Evolutionary conservation across 495 filamentous ascomycete species (phyloP).

Genomic region (Penicillium alfredii): DNA sequence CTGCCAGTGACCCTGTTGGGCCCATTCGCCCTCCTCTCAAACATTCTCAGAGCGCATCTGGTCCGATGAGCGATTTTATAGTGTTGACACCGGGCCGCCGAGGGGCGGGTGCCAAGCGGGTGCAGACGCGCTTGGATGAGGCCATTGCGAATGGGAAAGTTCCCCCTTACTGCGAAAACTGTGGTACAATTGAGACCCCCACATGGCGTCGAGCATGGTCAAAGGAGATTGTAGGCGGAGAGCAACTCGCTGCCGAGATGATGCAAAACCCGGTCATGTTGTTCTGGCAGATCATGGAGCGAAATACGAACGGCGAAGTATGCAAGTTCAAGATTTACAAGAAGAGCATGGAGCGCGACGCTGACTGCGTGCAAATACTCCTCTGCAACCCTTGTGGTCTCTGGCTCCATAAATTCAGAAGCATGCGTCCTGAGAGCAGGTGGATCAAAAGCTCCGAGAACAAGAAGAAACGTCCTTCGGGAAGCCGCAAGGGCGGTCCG

Average conservation of each 20-base stretch:
- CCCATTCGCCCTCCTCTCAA: slow-evolving; percentile 36
- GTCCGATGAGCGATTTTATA: slow-evolving; percentile 36
- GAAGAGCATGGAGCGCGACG: slow-evolving; percentile 58
- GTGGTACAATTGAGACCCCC: slow-evolving; percentile 88
- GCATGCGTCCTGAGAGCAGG: slow-evolving; percentile 72
- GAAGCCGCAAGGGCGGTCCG: slow-evolving; percentile 33
- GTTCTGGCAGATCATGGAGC: slow-evolving; percentile 56
- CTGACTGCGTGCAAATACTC: slow-evolving; percentile 61
- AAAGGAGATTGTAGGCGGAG: slow-evolving; percentile 56
- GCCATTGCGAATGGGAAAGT: slow-evolving; percentile 65
- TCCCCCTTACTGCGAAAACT: slow-evolving; percentile 85
- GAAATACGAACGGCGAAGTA: slow-evolving; percentile 52
- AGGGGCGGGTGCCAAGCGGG: slow-evolving; percentile 34
- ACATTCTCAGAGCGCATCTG: slow-evolving; percentile 43
- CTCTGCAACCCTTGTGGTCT: slow-evolving; percentile 96
- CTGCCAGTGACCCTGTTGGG: slow-evolving; percentile 52
- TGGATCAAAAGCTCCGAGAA: slow-evolving; percentile 63
- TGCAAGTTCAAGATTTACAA: slow-evolving; percentile 66
- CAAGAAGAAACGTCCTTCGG: slow-evolving; percentile 39
- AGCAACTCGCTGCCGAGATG: slow-evolving; percentile 57
- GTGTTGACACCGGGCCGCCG: slow-evolving; percentile 28
- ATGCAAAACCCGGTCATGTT: slow-evolving; percentile 59
- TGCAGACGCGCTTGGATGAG: slow-evolving; percentile 50
- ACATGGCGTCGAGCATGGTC: slow-evolving; percentile 90
- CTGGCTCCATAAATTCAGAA: slow-evolving; percentile 83